Evolutionary conservation across 352 stramenopile species (phyloP).

Genomic region (Phytophthora sojae): DNA sequence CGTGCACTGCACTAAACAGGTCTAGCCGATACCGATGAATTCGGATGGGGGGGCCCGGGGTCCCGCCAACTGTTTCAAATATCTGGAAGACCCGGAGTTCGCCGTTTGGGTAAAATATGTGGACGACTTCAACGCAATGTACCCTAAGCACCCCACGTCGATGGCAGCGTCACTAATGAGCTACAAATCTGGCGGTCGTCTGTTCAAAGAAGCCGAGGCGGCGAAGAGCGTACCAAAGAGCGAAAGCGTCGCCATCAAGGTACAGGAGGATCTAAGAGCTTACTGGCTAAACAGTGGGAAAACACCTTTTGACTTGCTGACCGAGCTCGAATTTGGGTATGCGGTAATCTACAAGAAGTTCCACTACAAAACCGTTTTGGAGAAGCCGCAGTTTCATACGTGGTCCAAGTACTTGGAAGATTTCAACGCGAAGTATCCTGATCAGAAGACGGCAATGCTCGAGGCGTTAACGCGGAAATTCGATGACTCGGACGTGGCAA

Average conservation of each 20-base stretch:
- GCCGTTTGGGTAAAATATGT: not conserved
- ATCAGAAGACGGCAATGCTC: not conserved
- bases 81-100: not conserved
- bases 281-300: not conserved
- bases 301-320: not conserved
- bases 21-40: too few relatives aligned
- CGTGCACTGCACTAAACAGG: too few relatives aligned
- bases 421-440: not conserved
- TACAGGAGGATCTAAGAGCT: not conserved
- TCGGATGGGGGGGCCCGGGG: too few relatives aligned
- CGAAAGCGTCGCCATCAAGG: not conserved
- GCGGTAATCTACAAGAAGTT: too few relatives aligned
- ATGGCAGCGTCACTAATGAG: not conserved
- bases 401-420: not conserved
- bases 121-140: not conserved
- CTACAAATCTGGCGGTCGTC: not conserved
- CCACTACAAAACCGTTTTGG: not conserved
- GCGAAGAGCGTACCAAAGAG: not conserved
- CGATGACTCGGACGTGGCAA: too few relatives aligned
- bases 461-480: not conserved
- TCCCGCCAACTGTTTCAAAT: not conserved
- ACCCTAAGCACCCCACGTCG: not conserved
- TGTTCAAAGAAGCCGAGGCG: not conserved
- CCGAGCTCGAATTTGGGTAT: not conserved
- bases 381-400: not conserved